phyloP scores from a whole-genome alignment of 805 yeast species.

The Zygosaccharomyces pseudorouxii region DNA sequence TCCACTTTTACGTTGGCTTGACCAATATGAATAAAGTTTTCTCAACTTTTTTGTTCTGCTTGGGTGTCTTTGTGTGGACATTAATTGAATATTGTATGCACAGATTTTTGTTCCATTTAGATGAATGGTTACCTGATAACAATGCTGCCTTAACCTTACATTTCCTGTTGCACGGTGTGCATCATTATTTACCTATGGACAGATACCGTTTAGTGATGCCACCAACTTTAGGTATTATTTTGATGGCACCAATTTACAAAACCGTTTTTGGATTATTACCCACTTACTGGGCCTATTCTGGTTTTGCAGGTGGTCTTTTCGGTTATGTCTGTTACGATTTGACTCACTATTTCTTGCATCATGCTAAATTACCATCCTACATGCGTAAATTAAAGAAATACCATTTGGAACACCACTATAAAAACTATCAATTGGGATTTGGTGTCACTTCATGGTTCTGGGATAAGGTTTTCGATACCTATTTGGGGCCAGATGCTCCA shows the following conservation, averaged over 20 bases:
- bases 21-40: conserved; percentile 41
- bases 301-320: conserved; percentile 92
- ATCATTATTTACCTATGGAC: conserved; percentile 98
- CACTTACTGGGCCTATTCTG: conserved; percentile 78
- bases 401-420: conserved; percentile 96
- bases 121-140: conserved; percentile 77
- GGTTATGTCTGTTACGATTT: conserved; percentile 91
- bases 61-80: conserved; percentile 94
- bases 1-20: conserved; percentile 56
- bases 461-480: conserved; percentile 89
- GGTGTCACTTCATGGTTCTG: conserved; percentile 94
- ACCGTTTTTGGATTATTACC: conserved; percentile 76
- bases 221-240: conserved; percentile 70
- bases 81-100: conserved; percentile 83
- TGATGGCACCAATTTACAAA: conserved; percentile 77
- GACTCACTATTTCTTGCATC: conserved; percentile 93
- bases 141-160: conserved; percentile 72
- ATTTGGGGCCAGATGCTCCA: conserved; percentile 45
- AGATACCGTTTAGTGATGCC: conserved; percentile 91
- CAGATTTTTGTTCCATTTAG: conserved; percentile 91
- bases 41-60: conserved; percentile 54
- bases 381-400: conserved; percentile 78
- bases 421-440: conserved; percentile 92
- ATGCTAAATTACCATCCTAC: conserved; percentile 70
- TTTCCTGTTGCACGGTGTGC: conserved; percentile 91